phyloP scores from a whole-genome alignment of 495 filamentous ascomycete species.

The Penicillium bialowiezense region DNA sequence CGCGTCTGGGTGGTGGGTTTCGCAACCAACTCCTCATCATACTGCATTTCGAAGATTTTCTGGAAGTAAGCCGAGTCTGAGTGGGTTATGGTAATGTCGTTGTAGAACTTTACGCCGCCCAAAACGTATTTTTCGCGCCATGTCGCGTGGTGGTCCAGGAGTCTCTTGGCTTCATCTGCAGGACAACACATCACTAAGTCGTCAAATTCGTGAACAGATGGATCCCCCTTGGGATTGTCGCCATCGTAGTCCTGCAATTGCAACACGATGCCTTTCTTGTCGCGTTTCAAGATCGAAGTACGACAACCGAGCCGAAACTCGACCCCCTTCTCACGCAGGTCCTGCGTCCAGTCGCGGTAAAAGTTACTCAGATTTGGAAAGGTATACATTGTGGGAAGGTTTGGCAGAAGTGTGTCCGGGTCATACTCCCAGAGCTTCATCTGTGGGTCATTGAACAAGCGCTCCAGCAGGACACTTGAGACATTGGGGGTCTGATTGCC shows the following conservation, averaged over 20 bases:
- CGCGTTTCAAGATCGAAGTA: constrained; percentile 55
- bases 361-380: constrained; percentile 74
- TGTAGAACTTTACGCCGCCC: constrained; percentile 71
- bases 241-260: constrained; percentile 3
- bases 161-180: constrained; percentile 67
- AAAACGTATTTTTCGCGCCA: constrained; percentile 66
- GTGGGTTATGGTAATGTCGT: constrained; percentile 85
- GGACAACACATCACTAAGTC: constrained; percentile 68
- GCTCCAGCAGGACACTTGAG: constrained; percentile 68
- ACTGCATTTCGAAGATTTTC: constrained; percentile 71
- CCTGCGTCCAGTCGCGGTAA: constrained; percentile 65
- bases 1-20: constrained; percentile 45
- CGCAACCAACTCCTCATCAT: constrained; percentile 50
- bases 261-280: constrained; percentile 54
- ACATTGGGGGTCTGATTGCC: constrained; percentile 80
- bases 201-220: constrained; percentile 54
- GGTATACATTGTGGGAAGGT: constrained; percentile 75
- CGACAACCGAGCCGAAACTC: constrained; percentile 62
- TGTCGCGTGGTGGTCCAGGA: constrained; percentile 61
- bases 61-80: constrained; percentile 72
- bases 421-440: constrained; percentile 77
- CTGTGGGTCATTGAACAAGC: constrained; percentile 70
- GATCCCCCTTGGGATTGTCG: not conserved
- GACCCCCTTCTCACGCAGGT: constrained; percentile 61
- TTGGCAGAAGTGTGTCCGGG: constrained; percentile 63